Conservation (phyloP, 2,329 filamentous ascomycete genomes). For the Chaetomiaceae sp. region DNA sequence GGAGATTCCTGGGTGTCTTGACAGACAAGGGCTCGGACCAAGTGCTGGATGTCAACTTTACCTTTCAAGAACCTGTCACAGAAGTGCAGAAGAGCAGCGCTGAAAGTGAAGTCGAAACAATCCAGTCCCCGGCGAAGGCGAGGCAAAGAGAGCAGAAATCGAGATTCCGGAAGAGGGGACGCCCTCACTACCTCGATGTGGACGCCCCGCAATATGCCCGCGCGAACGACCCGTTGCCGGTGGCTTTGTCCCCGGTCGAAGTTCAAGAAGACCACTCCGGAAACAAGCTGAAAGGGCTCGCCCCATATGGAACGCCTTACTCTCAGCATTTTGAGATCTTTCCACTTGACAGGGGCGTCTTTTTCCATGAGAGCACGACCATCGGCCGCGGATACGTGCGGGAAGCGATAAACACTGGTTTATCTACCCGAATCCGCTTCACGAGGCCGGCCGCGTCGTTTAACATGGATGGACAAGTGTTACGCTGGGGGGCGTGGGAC, state of each 20-base stretch:
- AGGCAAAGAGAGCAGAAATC: conserved; percentile 21
- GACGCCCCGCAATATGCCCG: conserved; percentile 47
- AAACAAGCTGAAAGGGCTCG: conserved; percentile 46
- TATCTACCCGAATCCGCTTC: conserved; percentile 27
- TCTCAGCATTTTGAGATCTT: conserved; percentile 58
- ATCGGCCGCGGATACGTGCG: conserved; percentile 49
- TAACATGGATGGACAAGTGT: conserved; percentile 40
- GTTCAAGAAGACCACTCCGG: conserved; percentile 18
- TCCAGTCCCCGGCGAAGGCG: background rate
- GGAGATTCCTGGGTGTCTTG: conserved; percentile 21
- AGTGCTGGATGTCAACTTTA: conserved; percentile 7
- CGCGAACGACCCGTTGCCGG: conserved; percentile 46
- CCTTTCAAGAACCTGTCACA: background rate
- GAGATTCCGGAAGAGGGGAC: conserved; percentile 39
- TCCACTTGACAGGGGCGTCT: conserved; percentile 48
- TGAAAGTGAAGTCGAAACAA: background rate
- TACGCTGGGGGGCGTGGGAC: conserved; percentile 53
- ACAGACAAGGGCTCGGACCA: conserved; percentile 3
- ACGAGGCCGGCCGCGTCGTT: conserved; percentile 35
- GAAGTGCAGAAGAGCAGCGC: background rate
- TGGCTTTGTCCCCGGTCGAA: conserved; percentile 22
- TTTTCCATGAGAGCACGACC: conserved; percentile 55
- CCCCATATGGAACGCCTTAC: conserved; percentile 55
- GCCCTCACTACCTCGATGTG: conserved; percentile 42
- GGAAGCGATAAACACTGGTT: conserved; percentile 30